Base-by-base conservation (phyloP, 2,329 filamentous ascomycete species). In the Exophiala phaeomuriformis region DNA sequence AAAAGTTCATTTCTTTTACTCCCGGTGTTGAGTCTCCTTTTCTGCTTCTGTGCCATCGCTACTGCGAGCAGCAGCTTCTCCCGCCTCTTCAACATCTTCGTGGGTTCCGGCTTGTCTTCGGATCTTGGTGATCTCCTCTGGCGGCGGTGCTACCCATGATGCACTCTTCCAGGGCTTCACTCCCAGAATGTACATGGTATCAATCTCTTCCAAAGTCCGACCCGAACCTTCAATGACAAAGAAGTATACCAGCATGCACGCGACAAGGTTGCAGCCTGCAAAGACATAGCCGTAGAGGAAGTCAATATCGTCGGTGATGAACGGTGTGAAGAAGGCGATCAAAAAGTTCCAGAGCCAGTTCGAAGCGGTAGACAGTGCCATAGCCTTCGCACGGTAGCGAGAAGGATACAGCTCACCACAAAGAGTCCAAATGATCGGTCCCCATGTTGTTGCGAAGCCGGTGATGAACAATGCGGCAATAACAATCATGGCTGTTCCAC, bases 401-500 rank as follows among this genome's bases (percentile, higher is more conserved):
- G 69, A 67, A 5, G 73, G 73, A 57, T 73, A 75, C 51, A 75
- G 63, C 59, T 75, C 73, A 51, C 68, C 68, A 53, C 69, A 68
- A 61, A 74, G 70, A 27, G 70, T 69, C 72, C 72, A 75, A 36
- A 74, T 78, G 50, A 75, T 84, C 3, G 58, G 88, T 47, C 88
- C 89, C 88, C 88, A 94, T 57, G 88, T 94, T 53, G 80, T 83
- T 55, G 89, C 89, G 70, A 95, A 95, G 77, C 69, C 83, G 46
- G 81, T 78, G 52, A 89, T 88, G 69, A 88, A 89, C 73, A 88
- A 79, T 68, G 82, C 86, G 2, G 84, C 82, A 50, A 84, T 80
- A 6, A 85, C 80, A 60, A 89, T 86, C 78, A 88, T 83, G 56
- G 83, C 77, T 4, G 81, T 79, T 7, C 84, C 84, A 8, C 80